Percentiles rank a stretch among this genome's conserved stretches.
Conservation (phyloP, 1,284 basidiomycete genomes). For the Sanghuangporus sanghuang region DNA sequence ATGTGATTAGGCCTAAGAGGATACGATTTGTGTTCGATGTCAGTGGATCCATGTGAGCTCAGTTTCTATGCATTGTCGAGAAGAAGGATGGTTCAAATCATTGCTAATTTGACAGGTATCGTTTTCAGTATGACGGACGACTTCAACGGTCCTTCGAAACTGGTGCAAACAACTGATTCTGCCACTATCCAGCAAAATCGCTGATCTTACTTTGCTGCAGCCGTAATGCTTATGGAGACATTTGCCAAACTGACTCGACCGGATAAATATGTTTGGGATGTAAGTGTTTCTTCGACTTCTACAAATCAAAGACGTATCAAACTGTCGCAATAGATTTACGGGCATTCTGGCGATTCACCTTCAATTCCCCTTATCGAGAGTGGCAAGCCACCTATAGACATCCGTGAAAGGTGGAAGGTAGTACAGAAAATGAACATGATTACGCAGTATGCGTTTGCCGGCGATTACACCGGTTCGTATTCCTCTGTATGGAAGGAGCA, state of each 20-base stretch:
- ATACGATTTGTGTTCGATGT: constrained; percentile 67
- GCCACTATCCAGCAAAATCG: neutral
- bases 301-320: neutral
- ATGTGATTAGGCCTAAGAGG: constrained; percentile 47
- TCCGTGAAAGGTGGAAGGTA: constrained; percentile 58
- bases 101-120: constrained; percentile 42
- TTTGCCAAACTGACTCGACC: constrained; percentile 56
- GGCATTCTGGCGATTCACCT: constrained; percentile 60
- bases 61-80: neutral
- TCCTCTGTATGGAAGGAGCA: neutral
- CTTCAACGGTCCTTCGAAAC: constrained; percentile 59
- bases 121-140: constrained; percentile 66
- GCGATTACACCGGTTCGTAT: constrained; percentile 53
- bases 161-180: constrained; percentile 31
- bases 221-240: constrained; percentile 67
- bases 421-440: constrained; percentile 64
- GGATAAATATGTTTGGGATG: constrained; percentile 70
- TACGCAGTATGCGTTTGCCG: constrained; percentile 62
- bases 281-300: constrained; percentile 30
- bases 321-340: constrained; percentile 43
- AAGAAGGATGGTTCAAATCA: neutral
- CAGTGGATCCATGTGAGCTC: constrained; percentile 58
- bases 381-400: constrained; percentile 41
- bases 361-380: constrained; percentile 48
- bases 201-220: constrained; percentile 26